phyloP scores from a whole-genome alignment of 768 basidiomycete species.

The Tulasnella sp. region DNA sequence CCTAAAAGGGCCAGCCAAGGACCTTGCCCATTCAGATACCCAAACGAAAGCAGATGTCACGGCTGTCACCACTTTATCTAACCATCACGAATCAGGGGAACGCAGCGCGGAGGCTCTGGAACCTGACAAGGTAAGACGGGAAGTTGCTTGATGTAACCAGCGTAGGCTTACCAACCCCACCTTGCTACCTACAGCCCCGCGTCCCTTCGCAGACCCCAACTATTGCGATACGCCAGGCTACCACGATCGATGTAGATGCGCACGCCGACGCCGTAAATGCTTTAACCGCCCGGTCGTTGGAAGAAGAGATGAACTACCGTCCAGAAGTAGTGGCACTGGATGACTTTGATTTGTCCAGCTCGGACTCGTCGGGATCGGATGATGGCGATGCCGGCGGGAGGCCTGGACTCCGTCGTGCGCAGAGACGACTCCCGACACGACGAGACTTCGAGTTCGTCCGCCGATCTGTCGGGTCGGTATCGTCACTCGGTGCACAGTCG shows the following conservation, averaged over 20 bases:
- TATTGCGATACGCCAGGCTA: not conserved
- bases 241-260: constrained; percentile 5
- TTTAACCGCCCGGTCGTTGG: not conserved
- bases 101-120: no score
- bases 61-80: no score
- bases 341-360: constrained; percentile 57
- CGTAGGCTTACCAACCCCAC: no score
- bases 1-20: no score
- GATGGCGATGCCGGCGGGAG: constrained; percentile 28
- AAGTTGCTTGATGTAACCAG: no score
- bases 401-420: constrained; percentile 43
- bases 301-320: constrained; percentile 23
- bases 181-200: no score
- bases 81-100: no score
- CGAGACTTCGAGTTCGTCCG: constrained; percentile 74
- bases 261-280: not conserved
- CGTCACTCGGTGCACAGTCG: constrained; percentile 56
- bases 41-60: not conserved
- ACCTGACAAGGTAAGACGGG: no score
- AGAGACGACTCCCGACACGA: constrained; percentile 55
- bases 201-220: no score
- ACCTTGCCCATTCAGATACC: not conserved
- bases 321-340: constrained; percentile 69
- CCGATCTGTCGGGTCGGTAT: constrained; percentile 56
- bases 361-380: constrained; percentile 50